A percentile compares a stretch with the other conserved stretches of the same genome.
Conservation (phyloP, 371 early-diverging fungal genomes). For the Lichtheimia ramosa region DNA sequence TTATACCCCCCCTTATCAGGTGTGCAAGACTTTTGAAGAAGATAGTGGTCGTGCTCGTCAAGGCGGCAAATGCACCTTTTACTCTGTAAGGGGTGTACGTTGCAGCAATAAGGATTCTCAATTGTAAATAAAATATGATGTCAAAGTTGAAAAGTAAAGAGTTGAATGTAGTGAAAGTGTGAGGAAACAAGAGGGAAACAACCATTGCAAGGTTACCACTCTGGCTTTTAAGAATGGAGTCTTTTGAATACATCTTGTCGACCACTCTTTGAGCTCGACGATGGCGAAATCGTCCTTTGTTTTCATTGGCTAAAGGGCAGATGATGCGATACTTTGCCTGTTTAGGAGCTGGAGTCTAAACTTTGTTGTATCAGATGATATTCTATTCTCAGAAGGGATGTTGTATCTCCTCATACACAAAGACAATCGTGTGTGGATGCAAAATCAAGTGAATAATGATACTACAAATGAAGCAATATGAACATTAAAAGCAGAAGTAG, state of each 20-base stretch:
- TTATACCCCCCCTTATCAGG: slow-evolving; percentile 88
- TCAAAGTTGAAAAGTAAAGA: slow-evolving; percentile 1
- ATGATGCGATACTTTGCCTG: neutral
- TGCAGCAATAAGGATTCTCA: neutral
- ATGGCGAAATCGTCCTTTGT: slow-evolving; percentile 21
- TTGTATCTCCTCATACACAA: too few relatives aligned
- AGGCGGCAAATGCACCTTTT: slow-evolving; percentile 72
- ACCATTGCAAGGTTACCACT: neutral
- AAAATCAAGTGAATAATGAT: too few relatives aligned
- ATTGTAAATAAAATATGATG: neutral
- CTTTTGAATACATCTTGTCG: slow-evolving; percentile 8
- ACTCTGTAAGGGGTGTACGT: slow-evolving; percentile 55
- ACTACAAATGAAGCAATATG: too few relatives aligned
- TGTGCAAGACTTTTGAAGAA: slow-evolving; percentile 85
- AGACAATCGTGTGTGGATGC: too few relatives aligned
- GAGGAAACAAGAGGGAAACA: slow-evolving; percentile 7
- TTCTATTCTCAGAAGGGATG: too few relatives aligned
- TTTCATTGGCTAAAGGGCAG: slow-evolving; percentile 15
- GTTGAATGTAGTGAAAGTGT: neutral
- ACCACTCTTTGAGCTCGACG: slow-evolving; percentile 19
- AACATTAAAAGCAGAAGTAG: too few relatives aligned
- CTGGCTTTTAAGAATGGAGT: slow-evolving; percentile 6
- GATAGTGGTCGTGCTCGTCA: slow-evolving; percentile 67
- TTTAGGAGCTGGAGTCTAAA: too few relatives aligned
- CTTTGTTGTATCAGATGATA: too few relatives aligned